phyloP scores from a whole-genome alignment of 1,139 yeast species.

The Candida sanyaensis region DNA sequence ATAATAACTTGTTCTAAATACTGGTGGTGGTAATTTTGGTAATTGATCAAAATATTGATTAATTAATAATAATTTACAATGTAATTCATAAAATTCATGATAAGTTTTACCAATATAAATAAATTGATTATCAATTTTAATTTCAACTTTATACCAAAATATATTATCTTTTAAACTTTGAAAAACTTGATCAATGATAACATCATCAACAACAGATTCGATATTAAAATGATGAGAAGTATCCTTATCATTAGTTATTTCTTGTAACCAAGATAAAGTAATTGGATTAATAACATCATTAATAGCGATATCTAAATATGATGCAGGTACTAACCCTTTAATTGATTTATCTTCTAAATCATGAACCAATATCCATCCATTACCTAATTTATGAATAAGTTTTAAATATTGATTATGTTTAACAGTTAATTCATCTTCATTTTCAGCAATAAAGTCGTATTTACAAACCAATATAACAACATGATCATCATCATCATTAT shows the following conservation, averaged over 20 bases:
- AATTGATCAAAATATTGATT: slow-evolving; percentile 17
- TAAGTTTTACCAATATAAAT: slow-evolving; percentile 32
- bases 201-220: not conserved
- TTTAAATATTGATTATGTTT: slow-evolving; percentile 32
- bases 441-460: slow-evolving; percentile 32
- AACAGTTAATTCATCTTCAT: slow-evolving; percentile 27
- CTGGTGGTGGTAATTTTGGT: slow-evolving; percentile 44
- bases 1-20: slow-evolving; percentile 12
- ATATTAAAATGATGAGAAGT: not conserved
- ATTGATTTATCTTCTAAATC: slow-evolving; percentile 27
- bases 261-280: slow-evolving; percentile 31
- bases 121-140: slow-evolving; percentile 20
- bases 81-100: slow-evolving; percentile 39
- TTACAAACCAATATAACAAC: slow-evolving; percentile 30
- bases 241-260: not conserved
- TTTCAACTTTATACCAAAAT: slow-evolving; percentile 37
- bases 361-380: slow-evolving; percentile 41
- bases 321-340: slow-evolving; percentile 38
- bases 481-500: not conserved
- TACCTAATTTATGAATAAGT: slow-evolving; percentile 33
- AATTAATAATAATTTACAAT: slow-evolving; percentile 16
- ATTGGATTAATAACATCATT: slow-evolving; percentile 36
- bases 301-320: slow-evolving; percentile 39
- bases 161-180: slow-evolving; percentile 10
- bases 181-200: not conserved